These are phyloP conservation scores for Phytopythium chamaehyphon DNA, from an alignment of 352 stramenopile species.

Conservation along the genomic window DNA sequence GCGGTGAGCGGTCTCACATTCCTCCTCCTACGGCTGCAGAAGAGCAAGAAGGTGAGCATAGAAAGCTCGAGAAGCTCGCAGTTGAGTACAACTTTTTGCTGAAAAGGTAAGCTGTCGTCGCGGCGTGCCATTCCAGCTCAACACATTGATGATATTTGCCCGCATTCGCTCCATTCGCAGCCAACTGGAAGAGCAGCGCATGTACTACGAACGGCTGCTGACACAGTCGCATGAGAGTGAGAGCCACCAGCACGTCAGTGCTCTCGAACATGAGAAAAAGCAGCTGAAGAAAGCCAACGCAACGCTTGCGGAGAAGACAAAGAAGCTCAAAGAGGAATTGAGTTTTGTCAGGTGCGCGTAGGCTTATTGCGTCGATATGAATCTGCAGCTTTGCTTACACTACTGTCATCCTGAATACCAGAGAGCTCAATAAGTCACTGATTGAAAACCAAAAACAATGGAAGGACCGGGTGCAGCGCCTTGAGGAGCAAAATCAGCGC, in stretches of 20 bases:
- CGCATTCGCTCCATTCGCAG: constrained; percentile 16
- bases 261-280: constrained; percentile 79
- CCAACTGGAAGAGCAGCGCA: constrained; percentile 94
- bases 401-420: constrained; percentile 17
- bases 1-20: constrained; percentile 65
- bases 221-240: constrained; percentile 57
- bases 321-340: constrained; percentile 80
- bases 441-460: constrained; percentile 88
- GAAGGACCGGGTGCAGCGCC: constrained; percentile 68
- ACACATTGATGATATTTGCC: not conserved
- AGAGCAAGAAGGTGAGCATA: constrained; percentile 91
- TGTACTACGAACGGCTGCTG: constrained; percentile 89
- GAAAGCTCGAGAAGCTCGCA: constrained; percentile 95
- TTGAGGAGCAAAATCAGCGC: constrained; percentile 67
- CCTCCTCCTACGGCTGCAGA: constrained; percentile 63
- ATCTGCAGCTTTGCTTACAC: not conserved
- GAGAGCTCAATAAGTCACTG: constrained; percentile 84
- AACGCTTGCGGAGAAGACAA: constrained; percentile 50
- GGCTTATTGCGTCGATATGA: not conserved
- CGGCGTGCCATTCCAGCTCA: not conserved
- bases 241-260: constrained; percentile 41
- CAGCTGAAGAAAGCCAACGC: constrained; percentile 75
- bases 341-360: constrained; percentile 63
- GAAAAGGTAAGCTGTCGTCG: constrained; percentile 61
- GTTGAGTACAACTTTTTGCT: constrained; percentile 96